Percentiles rank a stretch among this genome's conserved stretches.
These are phyloP conservation scores for Choanephora cucurbitarum DNA, from an alignment of 371 early-diverging fungal genomes.

Conservation along the genomic window DNA sequence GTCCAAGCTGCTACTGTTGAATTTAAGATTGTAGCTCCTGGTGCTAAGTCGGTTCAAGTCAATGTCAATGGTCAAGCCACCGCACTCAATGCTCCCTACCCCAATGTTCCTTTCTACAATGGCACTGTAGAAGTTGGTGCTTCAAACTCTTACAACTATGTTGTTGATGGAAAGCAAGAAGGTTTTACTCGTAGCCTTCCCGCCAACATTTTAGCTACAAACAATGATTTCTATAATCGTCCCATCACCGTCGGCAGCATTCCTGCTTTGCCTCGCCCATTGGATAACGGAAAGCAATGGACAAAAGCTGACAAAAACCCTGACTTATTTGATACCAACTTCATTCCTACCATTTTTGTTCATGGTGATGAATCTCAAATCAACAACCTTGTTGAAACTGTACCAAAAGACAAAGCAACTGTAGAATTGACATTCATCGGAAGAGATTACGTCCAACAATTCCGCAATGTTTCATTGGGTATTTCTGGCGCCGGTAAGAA, in stretches of 20 bases:
- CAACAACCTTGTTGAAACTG: constrained; percentile 36
- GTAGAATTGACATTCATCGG: constrained; percentile 49
- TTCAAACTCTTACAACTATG: constrained; percentile 46
- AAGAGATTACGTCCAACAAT: constrained; percentile 50
- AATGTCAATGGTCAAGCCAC: constrained; percentile 38
- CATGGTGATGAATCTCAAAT: constrained; percentile 30
- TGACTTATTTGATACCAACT: constrained; percentile 37
- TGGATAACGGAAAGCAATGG: constrained; percentile 43
- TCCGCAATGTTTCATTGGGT: constrained; percentile 46
- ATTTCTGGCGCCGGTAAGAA: constrained; percentile 58
- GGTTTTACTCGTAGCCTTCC: constrained; percentile 42
- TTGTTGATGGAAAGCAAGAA: constrained; percentile 45
- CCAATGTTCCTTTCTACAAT: constrained; percentile 49
- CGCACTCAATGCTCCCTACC: constrained; percentile 30
- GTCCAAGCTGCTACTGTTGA: constrained; percentile 39
- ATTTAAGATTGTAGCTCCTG: constrained; percentile 56
- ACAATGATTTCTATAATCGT: constrained; percentile 53
- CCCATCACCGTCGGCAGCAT: constrained; percentile 54
- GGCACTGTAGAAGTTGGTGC: constrained; percentile 43
- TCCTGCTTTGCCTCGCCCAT: constrained; percentile 50
- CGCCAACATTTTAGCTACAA: constrained; percentile 26
- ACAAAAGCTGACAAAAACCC: constrained; percentile 39
- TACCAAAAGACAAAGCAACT: constrained; percentile 21
- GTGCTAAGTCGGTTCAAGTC: constrained; percentile 42
- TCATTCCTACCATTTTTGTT: constrained; percentile 39